These are phyloP conservation scores for Physcia stellaris DNA, from an alignment of 495 filamentous ascomycete species.

Conservation along the genomic window DNA sequence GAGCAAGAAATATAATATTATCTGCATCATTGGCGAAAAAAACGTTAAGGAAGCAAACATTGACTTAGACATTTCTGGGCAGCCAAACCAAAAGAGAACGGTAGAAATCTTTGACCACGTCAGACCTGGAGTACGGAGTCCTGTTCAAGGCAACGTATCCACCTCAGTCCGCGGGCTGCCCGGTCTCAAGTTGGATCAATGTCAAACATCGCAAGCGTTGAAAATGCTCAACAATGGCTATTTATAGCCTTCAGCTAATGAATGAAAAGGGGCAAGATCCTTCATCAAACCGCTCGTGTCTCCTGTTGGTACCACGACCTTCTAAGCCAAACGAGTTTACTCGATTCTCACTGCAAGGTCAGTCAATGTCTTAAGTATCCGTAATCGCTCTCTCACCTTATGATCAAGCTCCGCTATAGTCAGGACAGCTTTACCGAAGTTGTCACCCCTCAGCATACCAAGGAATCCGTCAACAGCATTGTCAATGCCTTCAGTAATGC, in stretches of 20 bases:
- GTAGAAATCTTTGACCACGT: constrained; percentile 6
- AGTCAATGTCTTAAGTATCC: too few relatives aligned
- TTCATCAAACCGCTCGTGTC: too few relatives aligned
- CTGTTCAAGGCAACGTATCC: not conserved
- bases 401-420: constrained; percentile 35
- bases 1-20: constrained; percentile 56
- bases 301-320: too few relatives aligned
- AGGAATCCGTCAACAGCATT: constrained; percentile 66
- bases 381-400: too few relatives aligned
- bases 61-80: constrained; percentile 32
- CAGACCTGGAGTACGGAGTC: constrained; percentile 4
- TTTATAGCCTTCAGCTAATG: too few relatives aligned
- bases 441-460: constrained; percentile 80
- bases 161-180: not conserved
- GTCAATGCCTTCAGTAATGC: constrained; percentile 69
- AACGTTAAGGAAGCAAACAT: constrained; percentile 31
- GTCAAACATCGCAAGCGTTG: constrained; percentile 1
- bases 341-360: too few relatives aligned
- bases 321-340: too few relatives aligned
- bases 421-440: constrained; percentile 83
- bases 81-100: constrained; percentile 13
- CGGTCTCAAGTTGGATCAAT: not conserved
- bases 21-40: constrained; percentile 57
- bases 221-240: not conserved
- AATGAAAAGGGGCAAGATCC: too few relatives aligned